phyloP scores from a whole-genome alignment of 2,329 filamentous ascomycete genomes.

The Venturia effusa region DNA sequence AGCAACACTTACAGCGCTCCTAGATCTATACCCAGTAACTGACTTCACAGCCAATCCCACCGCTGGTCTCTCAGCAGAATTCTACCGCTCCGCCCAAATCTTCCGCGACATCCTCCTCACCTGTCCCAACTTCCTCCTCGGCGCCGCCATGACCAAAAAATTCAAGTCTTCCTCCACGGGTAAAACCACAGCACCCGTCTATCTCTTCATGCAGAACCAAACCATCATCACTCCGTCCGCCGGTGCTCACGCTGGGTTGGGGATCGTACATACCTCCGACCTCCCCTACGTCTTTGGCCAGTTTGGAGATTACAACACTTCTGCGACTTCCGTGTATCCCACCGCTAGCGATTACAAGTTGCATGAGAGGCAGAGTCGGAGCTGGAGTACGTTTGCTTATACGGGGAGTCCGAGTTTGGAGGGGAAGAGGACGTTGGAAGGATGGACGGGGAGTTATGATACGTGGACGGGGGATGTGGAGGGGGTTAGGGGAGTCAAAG shows the following conservation, averaged over 20 bases:
- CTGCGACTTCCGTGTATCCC: neutral
- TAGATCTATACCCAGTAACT: constrained; percentile 38
- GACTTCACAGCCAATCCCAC: constrained; percentile 28
- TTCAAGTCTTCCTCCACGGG: constrained; percentile 35
- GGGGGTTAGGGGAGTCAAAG: constrained; percentile 24
- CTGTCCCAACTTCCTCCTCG: constrained; percentile 42
- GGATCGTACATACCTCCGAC: neutral
- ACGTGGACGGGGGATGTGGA: constrained; percentile 18
- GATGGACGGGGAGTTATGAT: constrained; percentile 25
- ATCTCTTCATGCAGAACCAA: constrained; percentile 14
- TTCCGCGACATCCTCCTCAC: constrained; percentile 39
- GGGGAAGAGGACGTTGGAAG: constrained; percentile 34
- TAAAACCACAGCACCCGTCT: constrained; percentile 4
- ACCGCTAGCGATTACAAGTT: neutral
- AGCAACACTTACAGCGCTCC: constrained; percentile 37
- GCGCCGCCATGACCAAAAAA: constrained; percentile 40
- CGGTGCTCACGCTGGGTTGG: neutral
- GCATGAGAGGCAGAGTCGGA: neutral
- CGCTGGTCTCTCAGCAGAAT: constrained; percentile 34
- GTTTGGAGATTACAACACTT: neutral
- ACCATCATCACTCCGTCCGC: constrained; percentile 18
- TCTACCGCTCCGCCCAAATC: constrained; percentile 29
- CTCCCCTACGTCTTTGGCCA: neutral
- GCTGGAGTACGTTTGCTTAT: neutral
- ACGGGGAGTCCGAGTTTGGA: constrained; percentile 34